Conservation (phyloP, 805 yeast species). For the Jamesozyma spencerorum region DNA sequence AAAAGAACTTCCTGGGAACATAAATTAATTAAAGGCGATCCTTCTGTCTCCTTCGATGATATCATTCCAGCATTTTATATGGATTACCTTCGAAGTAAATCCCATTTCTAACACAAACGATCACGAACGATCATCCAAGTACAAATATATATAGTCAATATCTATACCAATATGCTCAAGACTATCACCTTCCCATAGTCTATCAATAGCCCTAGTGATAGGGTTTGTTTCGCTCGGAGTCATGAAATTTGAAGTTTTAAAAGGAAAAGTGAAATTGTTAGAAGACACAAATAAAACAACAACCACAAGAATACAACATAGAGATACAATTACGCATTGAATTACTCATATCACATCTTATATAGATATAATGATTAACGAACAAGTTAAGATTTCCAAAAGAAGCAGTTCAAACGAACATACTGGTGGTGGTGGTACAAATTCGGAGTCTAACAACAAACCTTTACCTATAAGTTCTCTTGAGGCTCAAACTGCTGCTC, state of each 20-base stretch:
- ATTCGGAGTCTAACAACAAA: neutral
- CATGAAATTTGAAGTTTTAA: no score
- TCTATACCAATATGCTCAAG: neutral
- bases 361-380: neutral
- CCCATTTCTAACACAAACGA: neutral
- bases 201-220: no score
- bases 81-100: conserved; percentile 5
- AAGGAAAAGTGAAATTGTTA: no score
- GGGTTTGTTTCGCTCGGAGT: no score
- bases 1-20: conserved; percentile 47
- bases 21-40: conserved; percentile 38
- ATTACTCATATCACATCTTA: neutral
- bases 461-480: conserved; percentile 2
- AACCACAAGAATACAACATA: no score
- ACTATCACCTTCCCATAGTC: no score
- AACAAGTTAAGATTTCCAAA: conserved; percentile 1
- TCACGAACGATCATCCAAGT: neutral
- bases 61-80: conserved; percentile 26
- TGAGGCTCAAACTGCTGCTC: conserved; percentile 7
- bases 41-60: conserved; percentile 21
- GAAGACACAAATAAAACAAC: no score
- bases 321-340: conserved; percentile 1
- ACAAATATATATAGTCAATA: neutral
- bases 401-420: no score
- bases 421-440: neutral